Evolutionary conservation across 306 rosid species (phyloP).

Genomic region (Acacia acuminata): DNA sequence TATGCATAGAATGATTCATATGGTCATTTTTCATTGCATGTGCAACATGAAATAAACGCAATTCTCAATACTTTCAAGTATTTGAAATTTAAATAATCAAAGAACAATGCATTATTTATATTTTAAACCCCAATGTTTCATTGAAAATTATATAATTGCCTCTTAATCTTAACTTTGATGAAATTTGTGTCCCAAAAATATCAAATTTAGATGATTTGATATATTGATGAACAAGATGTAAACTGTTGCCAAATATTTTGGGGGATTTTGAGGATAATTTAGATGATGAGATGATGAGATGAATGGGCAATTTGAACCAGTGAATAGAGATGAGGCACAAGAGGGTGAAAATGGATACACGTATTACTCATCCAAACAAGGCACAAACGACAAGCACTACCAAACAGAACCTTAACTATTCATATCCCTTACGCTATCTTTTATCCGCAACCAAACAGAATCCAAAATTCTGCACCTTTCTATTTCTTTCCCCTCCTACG

Average conservation of each 20-base stretch:
- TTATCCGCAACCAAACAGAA: constrained; percentile 27
- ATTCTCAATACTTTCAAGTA: no score
- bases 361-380: constrained; percentile 3
- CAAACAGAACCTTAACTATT: constrained; percentile 22
- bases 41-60: background rate
- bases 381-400: background rate
- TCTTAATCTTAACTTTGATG: background rate
- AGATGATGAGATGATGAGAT: background rate
- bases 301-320: constrained; percentile 30
- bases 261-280: background rate
- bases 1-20: background rate
- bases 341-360: constrained; percentile 38
- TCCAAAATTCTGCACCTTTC: background rate
- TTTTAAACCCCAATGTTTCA: background rate
- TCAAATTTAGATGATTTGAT: background rate
- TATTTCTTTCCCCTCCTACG: background rate
- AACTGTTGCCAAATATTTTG: background rate
- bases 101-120: background rate
- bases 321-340: constrained; percentile 48
- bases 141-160: background rate
- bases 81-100: background rate
- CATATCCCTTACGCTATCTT: constrained; percentile 37
- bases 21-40: background rate
- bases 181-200: background rate
- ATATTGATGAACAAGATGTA: background rate